A percentile compares a stretch with the other conserved stretches of the same genome.
These are phyloP conservation scores for Mentha longifolia DNA, from an alignment of 257 asterid species.

Conservation along the genomic window DNA sequence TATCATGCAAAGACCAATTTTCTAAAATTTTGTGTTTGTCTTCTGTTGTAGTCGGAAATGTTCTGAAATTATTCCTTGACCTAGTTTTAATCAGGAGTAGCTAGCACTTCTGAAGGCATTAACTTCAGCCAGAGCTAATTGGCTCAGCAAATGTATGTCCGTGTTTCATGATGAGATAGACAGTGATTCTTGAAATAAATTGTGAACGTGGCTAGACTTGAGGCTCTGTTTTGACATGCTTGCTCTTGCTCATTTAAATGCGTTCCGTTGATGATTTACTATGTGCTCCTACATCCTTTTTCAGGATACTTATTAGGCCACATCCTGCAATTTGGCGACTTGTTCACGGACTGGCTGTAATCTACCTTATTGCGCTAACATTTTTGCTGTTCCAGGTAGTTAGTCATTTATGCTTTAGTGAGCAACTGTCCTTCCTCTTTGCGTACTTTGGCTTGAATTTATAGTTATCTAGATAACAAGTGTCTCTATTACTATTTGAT, in stretches of 20 bases:
- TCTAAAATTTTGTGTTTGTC: no score
- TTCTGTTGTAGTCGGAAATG: not conserved
- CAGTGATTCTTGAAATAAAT: slow-evolving; percentile 8
- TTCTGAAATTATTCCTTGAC: not conserved
- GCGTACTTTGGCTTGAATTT: slow-evolving; percentile 21
- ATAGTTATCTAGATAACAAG: slow-evolving; percentile 8
- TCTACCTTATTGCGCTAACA: slow-evolving; percentile 87
- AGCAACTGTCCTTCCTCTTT: slow-evolving; percentile 10
- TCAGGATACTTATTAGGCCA: slow-evolving; percentile 93
- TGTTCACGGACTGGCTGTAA: slow-evolving; percentile 97
- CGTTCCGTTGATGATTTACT: slow-evolving; percentile 4
- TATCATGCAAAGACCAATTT: slow-evolving; percentile 8
- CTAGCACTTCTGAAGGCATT: slow-evolving; percentile 10
- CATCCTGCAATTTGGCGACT: slow-evolving; percentile 99
- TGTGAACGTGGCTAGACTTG: slow-evolving; percentile 6
- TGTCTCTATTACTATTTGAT: not conserved
- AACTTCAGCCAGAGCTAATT: slow-evolving; percentile 17
- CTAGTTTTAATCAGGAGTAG: not conserved
- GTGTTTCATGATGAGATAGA: slow-evolving; percentile 5
- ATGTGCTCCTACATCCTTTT: slow-evolving; percentile 28
- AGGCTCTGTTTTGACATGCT: slow-evolving; percentile 19
- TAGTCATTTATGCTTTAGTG: slow-evolving; percentile 20
- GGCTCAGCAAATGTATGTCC: slow-evolving; percentile 11
- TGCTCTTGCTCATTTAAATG: not conserved
- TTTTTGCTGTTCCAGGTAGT: slow-evolving; percentile 98